A percentile compares a stretch with the other conserved stretches of the same genome.
phyloP scores from a whole-genome alignment of 495 filamentous ascomycete species.

The Lepraria neglecta region DNA sequence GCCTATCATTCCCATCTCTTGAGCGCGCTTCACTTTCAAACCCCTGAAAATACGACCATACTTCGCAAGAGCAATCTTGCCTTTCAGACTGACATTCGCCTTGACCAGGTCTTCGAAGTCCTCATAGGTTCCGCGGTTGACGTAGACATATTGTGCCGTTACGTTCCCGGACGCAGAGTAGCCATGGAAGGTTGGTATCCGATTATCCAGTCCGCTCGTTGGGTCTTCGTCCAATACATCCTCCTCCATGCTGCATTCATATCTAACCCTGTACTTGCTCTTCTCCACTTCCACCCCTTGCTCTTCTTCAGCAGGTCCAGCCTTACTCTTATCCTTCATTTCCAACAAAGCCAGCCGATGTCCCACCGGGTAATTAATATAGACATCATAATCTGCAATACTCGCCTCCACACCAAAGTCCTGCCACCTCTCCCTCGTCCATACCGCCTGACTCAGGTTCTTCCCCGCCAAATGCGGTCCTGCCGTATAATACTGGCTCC shows the following conservation, averaged over 20 bases:
- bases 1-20: conserved; percentile 88
- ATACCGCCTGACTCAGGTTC: conserved; percentile 78
- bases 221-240: conserved; percentile 79
- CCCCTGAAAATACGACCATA: conserved; percentile 87
- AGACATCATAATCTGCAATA: conserved; percentile 80
- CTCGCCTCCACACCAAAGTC: conserved; percentile 71
- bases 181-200: conserved; percentile 91
- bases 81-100: conserved; percentile 66
- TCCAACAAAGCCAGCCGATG: conserved; percentile 74
- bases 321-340: conserved; percentile 23
- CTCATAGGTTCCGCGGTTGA: conserved; percentile 78
- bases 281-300: conserved; percentile 8
- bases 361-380: conserved; percentile 80
- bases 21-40: conserved; percentile 85
- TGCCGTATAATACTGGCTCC: conserved; percentile 85
- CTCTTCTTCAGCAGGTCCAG: conserved; percentile 28
- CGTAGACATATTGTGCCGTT: conserved; percentile 74
- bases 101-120: conserved; percentile 80
- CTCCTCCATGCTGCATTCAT: conserved; percentile 76
- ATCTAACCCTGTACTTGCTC: conserved; percentile 55
- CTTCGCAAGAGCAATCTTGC: conserved; percentile 81
- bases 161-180: conserved; percentile 91
- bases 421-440: conserved; percentile 80
- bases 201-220: conserved; percentile 62
- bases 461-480: conserved; percentile 85